Evolutionary conservation across 768 basidiomycete genomes (phyloP), one percentile per base, ranked within the genome.

Genomic region (Auricularia auricula-judae): DNA sequence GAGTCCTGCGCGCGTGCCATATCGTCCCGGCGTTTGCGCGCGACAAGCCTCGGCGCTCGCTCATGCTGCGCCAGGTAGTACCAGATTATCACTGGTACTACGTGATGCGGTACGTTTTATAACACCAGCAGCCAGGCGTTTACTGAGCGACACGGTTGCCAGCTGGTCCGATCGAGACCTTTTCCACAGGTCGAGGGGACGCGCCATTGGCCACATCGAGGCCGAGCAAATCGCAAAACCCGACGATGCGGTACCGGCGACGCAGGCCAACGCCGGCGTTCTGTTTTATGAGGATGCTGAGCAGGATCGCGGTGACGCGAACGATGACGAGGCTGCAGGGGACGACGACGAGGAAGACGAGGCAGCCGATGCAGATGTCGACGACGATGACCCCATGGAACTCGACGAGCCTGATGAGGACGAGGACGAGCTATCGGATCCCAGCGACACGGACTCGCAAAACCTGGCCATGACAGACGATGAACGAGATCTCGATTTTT

Each of bases 1-100:
- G 70, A 0, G 73, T 84, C 3, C 68, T 84, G 35, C 70, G 76
- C 0, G 76, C 70, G 0, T 71, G 68, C 1, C 81, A 84, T 66
- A 66, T 83, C 2, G 74, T 82, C 10, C 82, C 81, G 0, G 77
- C 70, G 0, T 82, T 80, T 61, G 34, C 62, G 0, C 66, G 68
- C 34, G 75, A 73, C 0, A n/a, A 35, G 4, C 71, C 73, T 4
- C 39, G 39, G 2, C 34, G 16, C 14, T 35, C 60, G 21, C 8
- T 53, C 29, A 29, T 61, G 12, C 36, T 66, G 2, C 36, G 60
- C 0, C 67, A 73, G 12, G 64, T 66, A 0, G 34, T 73, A 23
- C 67, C 61, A 36, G 79, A 78, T 56, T 79, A 71, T 68, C 47
- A 64, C 7, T 72, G 66, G 44, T 80, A 71, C 63, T 80, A 77